Evolutionary conservation across 805 yeast genomes (phyloP), one percentile per base, ranked within the genome.

Genomic region (Nakazawaea populi): DNA sequence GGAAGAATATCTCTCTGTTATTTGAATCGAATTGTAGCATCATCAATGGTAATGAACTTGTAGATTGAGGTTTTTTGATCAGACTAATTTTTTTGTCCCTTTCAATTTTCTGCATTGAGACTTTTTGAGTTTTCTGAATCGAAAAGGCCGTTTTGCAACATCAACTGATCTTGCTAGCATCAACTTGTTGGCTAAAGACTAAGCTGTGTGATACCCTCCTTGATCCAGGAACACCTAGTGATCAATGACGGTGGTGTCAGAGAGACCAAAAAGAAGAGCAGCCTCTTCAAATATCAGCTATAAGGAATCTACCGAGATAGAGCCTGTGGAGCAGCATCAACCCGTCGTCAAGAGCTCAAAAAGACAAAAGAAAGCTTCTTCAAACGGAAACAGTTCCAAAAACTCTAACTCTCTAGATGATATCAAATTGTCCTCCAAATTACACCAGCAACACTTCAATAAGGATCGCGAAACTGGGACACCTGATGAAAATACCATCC

Each of bases 211-310:
- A 18, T 18, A 18, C 24, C 24, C 24, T 2, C 24, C 24, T 18
- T 18, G 24, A 3, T 18, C 24, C 24, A 18, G 24, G 24, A 18
- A 18, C 24, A 18, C 41, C 18, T 4, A 18, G 6, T 34, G 5
- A 8, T 12, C 4, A 36, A 47, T 47, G 50, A 32, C 45, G 4
- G n/a, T 24, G 34, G 45, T 14, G 10, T 28, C 49, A n/a, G 42
- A 41, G 24, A 29, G 68, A 14, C 70, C 70, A 3, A 65, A 64
- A 46, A 56, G 72, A 42, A 61, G 56, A 49, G 58, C 70, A 2
- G 61, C 69, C 0, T 41, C 50, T 12, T 59, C 59, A 31, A 57
- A 59, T 52, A 63, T 68, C 32, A 67, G 64, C 50, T 68, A 68
- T 52, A 66, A 63, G 46, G 70, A 67, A 52, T 62, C 63, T 44